Conservation (phyloP, 2,329 filamentous ascomycete species). For the Akanthomyces muscarius region DNA sequence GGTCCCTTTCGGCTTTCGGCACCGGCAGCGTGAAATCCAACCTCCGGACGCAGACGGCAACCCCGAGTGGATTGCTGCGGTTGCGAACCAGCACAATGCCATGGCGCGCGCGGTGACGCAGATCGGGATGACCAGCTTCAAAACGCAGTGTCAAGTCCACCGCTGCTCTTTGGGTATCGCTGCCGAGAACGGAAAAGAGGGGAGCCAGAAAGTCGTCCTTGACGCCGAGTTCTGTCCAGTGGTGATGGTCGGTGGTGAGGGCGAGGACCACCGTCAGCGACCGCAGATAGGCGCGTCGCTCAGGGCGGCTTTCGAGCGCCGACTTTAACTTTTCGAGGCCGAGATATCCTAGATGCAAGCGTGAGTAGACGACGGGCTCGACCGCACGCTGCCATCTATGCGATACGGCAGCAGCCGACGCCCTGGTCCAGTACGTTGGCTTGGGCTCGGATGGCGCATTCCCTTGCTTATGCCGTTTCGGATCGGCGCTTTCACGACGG, state of each 20-base stretch:
- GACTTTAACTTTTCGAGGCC: not conserved
- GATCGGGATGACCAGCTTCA: not conserved
- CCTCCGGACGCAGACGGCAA: not conserved
- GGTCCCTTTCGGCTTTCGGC: not conserved
- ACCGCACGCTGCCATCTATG: constrained; percentile 1
- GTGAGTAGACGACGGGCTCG: constrained; percentile 9
- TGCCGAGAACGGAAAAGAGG: not conserved
- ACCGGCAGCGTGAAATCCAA: constrained; percentile 1
- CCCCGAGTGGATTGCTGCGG: not conserved
- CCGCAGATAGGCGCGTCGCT: not conserved
- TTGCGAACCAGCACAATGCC: not conserved
- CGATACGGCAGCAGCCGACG: not conserved
- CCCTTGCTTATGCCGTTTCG: not conserved
- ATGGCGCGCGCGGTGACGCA: not conserved
- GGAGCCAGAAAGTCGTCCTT: not conserved
- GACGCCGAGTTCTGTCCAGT: not conserved
- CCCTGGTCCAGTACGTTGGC: not conserved
- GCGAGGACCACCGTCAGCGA: not conserved
- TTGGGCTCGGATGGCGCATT: not conserved
- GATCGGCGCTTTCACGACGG: not conserved
- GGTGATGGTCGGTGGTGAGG: not conserved
- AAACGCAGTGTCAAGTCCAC: constrained; percentile 5
- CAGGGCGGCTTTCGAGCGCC: not conserved
- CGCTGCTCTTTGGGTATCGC: not conserved
- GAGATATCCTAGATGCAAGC: not conserved